Percentiles rank a stretch among this genome's conserved stretches.
Conservation (phyloP, 768 basidiomycete species). For the Mycena belliarum region DNA sequence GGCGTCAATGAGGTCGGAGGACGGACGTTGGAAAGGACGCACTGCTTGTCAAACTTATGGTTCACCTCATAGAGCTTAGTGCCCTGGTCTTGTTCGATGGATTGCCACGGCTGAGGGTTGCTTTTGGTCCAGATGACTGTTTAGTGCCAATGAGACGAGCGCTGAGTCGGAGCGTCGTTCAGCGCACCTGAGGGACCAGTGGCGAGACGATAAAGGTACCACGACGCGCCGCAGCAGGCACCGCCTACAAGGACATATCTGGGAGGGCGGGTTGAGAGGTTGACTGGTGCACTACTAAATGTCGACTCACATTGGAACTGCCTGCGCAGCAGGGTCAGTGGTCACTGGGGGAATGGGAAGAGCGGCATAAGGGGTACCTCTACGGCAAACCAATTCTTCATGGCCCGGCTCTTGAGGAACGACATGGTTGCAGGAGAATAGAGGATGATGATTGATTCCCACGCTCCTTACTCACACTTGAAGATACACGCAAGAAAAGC, state of each 20-base stretch:
- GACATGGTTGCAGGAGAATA: conserved; percentile 11
- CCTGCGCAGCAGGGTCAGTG: conserved; percentile 31
- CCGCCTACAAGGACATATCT: conserved; percentile 56
- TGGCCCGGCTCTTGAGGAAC: conserved; percentile 30
- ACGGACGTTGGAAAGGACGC: conserved; percentile 25
- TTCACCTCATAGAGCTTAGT: conserved; percentile 71
- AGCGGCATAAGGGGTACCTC: conserved; percentile 49
- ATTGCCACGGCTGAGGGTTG: conserved; percentile 92
- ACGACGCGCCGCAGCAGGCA: conserved; percentile 53
- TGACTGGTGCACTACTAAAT: neutral
- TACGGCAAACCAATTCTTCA: conserved; percentile 74
- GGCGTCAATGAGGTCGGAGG: too few relatives aligned
- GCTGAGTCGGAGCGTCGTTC: neutral
- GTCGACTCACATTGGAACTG: conserved; percentile 52
- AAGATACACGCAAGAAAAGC: conserved; percentile 32
- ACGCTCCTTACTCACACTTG: too few relatives aligned
- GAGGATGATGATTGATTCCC: neutral
- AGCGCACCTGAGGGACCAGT: conserved; percentile 53
- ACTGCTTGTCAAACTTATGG: conserved; percentile 78
- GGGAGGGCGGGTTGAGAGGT: neutral
- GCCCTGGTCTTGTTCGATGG: conserved; percentile 71
- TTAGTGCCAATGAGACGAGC: neutral
- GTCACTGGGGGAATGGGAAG: conserved; percentile 7
- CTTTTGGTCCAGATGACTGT: conserved; percentile 58
- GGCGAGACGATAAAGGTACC: conserved; percentile 66